Percentiles rank a stretch among this genome's conserved stretches.
These are phyloP conservation scores for Cucumis hystrix DNA, from an alignment of 306 rosid species.

Conservation along the genomic window DNA sequence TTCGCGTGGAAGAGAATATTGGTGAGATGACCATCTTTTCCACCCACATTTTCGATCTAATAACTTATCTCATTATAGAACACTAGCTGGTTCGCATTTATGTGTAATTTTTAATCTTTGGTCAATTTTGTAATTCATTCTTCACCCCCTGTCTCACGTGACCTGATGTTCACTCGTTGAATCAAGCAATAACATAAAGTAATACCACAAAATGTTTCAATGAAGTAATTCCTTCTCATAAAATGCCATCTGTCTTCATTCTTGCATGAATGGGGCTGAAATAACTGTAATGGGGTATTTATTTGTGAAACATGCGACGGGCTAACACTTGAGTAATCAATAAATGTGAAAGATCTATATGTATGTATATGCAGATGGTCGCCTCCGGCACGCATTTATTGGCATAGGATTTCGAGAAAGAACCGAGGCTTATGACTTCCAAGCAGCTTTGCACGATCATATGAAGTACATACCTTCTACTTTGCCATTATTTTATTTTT, in stretches of 20 bases:
- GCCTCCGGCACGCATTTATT: conserved; percentile 88
- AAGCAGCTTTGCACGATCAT: conserved; percentile 95
- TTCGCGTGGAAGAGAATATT: conserved; percentile 89
- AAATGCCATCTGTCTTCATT: neutral
- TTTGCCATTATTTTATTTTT: conserved; percentile 8
- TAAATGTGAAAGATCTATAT: neutral
- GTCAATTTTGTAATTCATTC: neutral
- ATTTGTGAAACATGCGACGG: neutral
- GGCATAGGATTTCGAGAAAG: conserved; percentile 95
- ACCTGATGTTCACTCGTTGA: neutral
- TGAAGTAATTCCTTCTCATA: neutral
- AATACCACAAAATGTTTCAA: neutral
- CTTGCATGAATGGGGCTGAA: neutral
- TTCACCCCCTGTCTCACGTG: neutral
- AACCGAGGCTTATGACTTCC: conserved; percentile 95
- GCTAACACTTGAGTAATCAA: neutral
- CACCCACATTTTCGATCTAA: conserved; percentile 9
- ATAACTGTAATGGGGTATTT: neutral
- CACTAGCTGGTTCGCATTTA: neutral
- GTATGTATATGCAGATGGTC: conserved; percentile 45
- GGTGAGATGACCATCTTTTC: conserved; percentile 34
- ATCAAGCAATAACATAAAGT: neutral
- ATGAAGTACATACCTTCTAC: conserved; percentile 53
- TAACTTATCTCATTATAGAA: neutral
- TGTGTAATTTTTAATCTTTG: neutral